Evolutionary conservation across 116 monocot genomes (phyloP).

Genomic region (Papilionanthe hybrid): DNA sequence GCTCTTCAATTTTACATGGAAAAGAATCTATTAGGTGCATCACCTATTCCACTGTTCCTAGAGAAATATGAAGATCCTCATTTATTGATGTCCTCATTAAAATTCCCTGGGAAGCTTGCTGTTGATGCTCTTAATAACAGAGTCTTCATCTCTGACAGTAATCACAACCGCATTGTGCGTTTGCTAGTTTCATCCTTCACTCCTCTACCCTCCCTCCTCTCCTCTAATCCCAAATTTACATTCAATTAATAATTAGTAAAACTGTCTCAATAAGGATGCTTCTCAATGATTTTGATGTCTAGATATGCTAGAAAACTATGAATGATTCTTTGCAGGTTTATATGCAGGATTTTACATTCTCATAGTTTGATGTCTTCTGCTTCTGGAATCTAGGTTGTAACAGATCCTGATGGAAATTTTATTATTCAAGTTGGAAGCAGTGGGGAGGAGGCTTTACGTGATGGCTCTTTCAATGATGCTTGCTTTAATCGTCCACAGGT

Average conservation of each 20-base stretch:
- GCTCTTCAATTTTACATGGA: conserved; percentile 83
- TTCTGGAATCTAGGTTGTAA: conserved; percentile 59
- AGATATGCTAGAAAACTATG: too few relatives aligned
- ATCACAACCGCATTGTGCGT: conserved; percentile 95
- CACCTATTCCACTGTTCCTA: conserved; percentile 57
- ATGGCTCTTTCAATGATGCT: conserved; percentile 74
- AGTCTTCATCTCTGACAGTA: conserved; percentile 95
- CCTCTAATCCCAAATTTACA: background rate
- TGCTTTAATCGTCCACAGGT: conserved; percentile 89
- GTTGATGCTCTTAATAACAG: conserved; percentile 74
- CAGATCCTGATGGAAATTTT: conserved; percentile 78
- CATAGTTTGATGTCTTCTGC: background rate
- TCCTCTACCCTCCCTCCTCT: background rate
- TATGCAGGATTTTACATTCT: background rate
- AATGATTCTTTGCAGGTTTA: too few relatives aligned
- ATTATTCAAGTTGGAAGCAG: conserved; percentile 77
- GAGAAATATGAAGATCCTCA: conserved; percentile 68
- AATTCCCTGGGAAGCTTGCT: conserved; percentile 92
- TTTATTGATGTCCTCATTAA: conserved; percentile 64
- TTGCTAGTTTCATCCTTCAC: conserved; percentile 7
- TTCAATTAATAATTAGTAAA: background rate
- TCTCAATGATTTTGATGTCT: background rate
- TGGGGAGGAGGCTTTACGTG: conserved; percentile 78
- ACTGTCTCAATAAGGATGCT: background rate
- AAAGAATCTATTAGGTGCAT: conserved; percentile 52